Evolutionary conservation across 1,139 yeast species (phyloP).

Genomic region (Yamadazyma jaroonii): DNA sequence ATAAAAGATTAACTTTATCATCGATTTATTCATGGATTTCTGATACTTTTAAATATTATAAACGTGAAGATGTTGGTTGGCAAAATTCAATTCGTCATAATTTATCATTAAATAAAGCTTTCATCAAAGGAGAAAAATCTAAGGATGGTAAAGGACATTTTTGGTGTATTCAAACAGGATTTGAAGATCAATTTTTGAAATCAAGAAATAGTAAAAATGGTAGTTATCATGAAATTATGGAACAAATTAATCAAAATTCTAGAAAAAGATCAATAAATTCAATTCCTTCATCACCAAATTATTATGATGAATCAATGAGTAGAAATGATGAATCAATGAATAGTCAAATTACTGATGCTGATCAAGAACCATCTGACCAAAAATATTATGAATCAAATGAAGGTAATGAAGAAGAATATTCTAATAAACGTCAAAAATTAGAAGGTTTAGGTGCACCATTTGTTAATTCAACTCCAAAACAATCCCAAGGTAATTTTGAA

Average conservation of each 20-base stretch:
- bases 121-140: constrained; percentile 86
- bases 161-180: constrained; percentile 87
- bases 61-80: constrained; percentile 90
- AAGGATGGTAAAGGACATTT: constrained; percentile 96
- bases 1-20: constrained; percentile 76
- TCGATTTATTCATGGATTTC: constrained; percentile 95
- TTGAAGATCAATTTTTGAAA: constrained; percentile 77
- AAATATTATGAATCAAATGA: constrained; percentile 11
- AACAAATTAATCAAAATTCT: constrained; percentile 25
- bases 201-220: constrained; percentile 50
- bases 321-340: constrained; percentile 3
- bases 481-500: not conserved
- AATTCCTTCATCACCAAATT: constrained; percentile 36
- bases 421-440: constrained; percentile 17
- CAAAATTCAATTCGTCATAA: constrained; percentile 89
- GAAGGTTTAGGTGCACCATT: constrained; percentile 36
- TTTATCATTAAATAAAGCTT: constrained; percentile 80
- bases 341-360: constrained; percentile 9
- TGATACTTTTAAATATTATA: constrained; percentile 79
- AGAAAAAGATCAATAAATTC: constrained; percentile 21
- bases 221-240: constrained; percentile 47
- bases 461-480: constrained; percentile 9
- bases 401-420: constrained; percentile 4
- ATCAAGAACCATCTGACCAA: not conserved
- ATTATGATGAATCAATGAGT: constrained; percentile 11